Evolutionary conservation across 768 basidiomycete genomes (phyloP), one percentile per base, ranked within the genome.

Genomic region (Strobilomyces echinocephalus): DNA sequence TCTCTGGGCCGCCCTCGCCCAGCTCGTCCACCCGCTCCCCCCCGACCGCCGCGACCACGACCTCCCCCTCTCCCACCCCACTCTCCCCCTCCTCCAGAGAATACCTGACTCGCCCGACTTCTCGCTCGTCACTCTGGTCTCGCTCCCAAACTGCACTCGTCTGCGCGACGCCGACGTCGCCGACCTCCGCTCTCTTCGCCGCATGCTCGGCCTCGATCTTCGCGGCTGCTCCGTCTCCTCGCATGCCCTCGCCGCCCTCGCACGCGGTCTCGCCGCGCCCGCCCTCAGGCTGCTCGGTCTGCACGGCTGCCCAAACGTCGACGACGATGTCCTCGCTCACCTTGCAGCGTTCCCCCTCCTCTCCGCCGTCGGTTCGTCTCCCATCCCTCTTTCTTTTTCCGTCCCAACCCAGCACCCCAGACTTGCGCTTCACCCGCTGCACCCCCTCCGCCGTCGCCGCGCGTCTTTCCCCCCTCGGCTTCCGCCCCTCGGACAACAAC

Each of bases 171-270:
- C 77, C 24, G 79, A 76, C 44, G 73, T 88, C 24, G 52, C 74
- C 38, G 63, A 69, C 9, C 72, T 90, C 28, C 77, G 75, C 28
- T 58, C 67, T 10, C 74, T 91, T 7, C 80, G 79, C 58, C 72
- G 74, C 7, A 72, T 91, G 18, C 62, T 70, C 39, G 88, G 83
- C 0, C 71, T 91, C n/a, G 87, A 91, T 64, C 77, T 79, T 20
- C 83, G 82, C 45, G 70, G 65, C 10, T 85, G 83, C 2, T 24
- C 55, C 2, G 58, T 91, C 35, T 78, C 79, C 4, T 60, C 78
- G 3, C 75, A 77, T 57, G 85, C 81, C 12, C 63, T 88, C 46
- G 74, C 72, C 33, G 63, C 72, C 6, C 76, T 91, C 11, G 68
- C 81, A 0, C 74, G 77, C 20, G 79, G 78, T 3, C 68, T 87